A percentile compares a stretch with the other conserved stretches of the same genome.
Conservation (phyloP, 1,284 basidiomycete species). For the Ganoderma boninense region DNA sequence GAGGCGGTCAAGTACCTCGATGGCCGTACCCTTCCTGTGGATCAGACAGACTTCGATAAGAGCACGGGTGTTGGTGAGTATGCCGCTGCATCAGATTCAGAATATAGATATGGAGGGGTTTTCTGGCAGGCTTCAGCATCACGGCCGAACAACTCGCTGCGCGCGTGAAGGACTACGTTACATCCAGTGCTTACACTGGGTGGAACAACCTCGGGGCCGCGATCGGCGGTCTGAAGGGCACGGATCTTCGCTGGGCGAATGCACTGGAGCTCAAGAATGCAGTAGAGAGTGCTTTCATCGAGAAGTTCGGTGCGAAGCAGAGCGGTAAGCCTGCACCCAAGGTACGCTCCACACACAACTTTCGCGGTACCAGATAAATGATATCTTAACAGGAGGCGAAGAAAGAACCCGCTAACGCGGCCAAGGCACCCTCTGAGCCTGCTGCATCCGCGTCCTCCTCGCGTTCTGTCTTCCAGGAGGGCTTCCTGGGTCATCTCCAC, state of each 20-base stretch:
- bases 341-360: constrained; percentile 48
- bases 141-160: constrained; percentile 74
- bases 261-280: constrained; percentile 90
- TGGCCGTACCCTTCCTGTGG: constrained; percentile 64
- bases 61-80: constrained; percentile 89
- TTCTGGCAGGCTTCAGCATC: constrained; percentile 77
- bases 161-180: constrained; percentile 70
- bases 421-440: constrained; percentile 45
- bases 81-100: background rate
- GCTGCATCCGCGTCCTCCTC: constrained; percentile 49
- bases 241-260: constrained; percentile 88
- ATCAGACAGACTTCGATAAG: constrained; percentile 81
- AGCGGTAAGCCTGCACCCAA: constrained; percentile 75
- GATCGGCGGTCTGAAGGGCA: constrained; percentile 76
- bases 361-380: background rate
- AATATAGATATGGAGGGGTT: background rate
- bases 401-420: constrained; percentile 48
- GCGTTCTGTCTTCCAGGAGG: constrained; percentile 90
- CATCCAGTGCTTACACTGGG: constrained; percentile 61
- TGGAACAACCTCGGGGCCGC: constrained; percentile 82
- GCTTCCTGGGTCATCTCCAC: constrained; percentile 94
- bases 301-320: constrained; percentile 84
- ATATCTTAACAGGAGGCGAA: constrained; percentile 58
- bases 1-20: constrained; percentile 86
- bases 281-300: constrained; percentile 81